Evolutionary conservation across 177 flowering plant genomes (phyloP), one percentile per base, ranked within the genome.

Genomic region (Telopea speciosissima): DNA sequence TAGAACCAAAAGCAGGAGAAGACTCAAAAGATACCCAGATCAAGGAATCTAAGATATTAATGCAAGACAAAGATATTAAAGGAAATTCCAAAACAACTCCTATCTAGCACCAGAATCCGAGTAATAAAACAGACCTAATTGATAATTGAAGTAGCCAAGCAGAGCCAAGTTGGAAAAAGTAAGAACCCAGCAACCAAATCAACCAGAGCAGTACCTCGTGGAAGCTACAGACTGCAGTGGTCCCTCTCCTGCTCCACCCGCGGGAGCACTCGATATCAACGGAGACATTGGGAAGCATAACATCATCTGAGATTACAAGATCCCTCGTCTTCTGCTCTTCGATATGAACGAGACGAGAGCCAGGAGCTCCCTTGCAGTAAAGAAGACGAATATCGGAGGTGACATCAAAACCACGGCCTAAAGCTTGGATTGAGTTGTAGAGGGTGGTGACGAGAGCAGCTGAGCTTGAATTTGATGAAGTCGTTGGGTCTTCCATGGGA

Each of bases 381-480:
- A 94, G 81, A 54, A 94, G 86, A 70, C 99, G 77, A 59, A 86
- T 87, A 78, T 94, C 99, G 7, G 93, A 86, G 1, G 93, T 92
- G 24, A 92, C 97, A 83, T 94, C 99, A 76, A 94, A 94, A 24
- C 99, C 99, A 60, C 99, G 79, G 22, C 99, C 99, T 44, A 94
- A 79, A 45, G 97, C 97, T 73, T 90, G 97, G 71, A 92, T 84
- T 63, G 99, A 86, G 80, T 86, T 90, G 74, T 62, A 65, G 24
- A 92, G 79, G 0, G 97, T 88, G 5, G 90, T 76, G 61, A 79
- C 26, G 58, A 91, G 78, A 63, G 93, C 89, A 73, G 84, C 85
- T 5, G 82, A 72, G 68, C 66, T 60, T 8, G 70, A 6, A 68
- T 65, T 63, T 11, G 70, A 6, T 16, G 66, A 5, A 8, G 68